phyloP scores from a whole-genome alignment of 345 rosid species.

The Eucalyptus fibrosa region DNA sequence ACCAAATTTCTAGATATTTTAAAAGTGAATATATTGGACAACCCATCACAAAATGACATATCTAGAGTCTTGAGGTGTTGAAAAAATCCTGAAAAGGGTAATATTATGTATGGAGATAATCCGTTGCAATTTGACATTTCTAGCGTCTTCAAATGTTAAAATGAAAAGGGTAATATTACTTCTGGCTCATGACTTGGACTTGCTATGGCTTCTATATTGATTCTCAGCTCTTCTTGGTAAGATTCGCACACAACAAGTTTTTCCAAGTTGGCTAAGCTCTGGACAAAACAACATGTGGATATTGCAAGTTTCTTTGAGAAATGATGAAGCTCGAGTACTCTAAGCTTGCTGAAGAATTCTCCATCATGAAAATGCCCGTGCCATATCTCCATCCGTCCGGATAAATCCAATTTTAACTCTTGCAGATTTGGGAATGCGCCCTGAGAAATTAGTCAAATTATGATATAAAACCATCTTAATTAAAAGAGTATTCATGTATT shows the following conservation, averaged over 20 bases:
- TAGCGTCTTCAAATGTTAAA: background rate
- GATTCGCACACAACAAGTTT: background rate
- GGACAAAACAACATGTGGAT: background rate
- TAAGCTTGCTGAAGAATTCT: background rate
- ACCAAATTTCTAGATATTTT: background rate
- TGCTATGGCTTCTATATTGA: background rate
- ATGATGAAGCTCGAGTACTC: background rate
- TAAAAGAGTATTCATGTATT: too few species aligned
- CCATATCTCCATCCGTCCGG: background rate
- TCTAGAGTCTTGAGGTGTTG: background rate
- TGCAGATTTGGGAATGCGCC: too few species aligned
- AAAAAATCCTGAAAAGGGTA: accelerated
- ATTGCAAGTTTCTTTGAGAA: accelerated
- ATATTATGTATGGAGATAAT: background rate
- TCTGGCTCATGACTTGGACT: background rate
- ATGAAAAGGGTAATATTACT: background rate
- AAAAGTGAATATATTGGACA: background rate
- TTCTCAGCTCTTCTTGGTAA: background rate
- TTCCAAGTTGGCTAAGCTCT: background rate
- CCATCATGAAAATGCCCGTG: background rate
- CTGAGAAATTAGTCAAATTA: too few species aligned
- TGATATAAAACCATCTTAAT: too few species aligned
- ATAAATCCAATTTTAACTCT: background rate
- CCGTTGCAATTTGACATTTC: accelerated
- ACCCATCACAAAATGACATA: background rate